These are phyloP conservation scores for Alternaria triticina DNA, from an alignment of 2,329 filamentous ascomycete genomes.

Conservation along the genomic window DNA sequence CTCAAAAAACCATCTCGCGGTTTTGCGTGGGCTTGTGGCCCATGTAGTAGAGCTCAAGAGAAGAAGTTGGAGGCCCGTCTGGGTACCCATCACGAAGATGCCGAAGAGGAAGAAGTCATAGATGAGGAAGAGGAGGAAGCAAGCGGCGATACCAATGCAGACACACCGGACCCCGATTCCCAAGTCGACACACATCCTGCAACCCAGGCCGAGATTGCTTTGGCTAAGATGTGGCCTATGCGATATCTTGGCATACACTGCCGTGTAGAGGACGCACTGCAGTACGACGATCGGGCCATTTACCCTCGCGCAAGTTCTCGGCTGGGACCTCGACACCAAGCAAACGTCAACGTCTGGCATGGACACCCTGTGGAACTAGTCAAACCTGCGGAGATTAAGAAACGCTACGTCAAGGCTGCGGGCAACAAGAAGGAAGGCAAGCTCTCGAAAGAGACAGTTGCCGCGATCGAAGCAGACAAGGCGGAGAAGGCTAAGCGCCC, in stretches of 20 bases:
- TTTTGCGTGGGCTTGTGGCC: constrained; percentile 97
- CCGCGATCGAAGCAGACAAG: constrained; percentile 82
- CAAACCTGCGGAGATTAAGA: constrained; percentile 86
- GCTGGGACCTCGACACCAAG: constrained; percentile 89
- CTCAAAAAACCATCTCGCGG: constrained; percentile 96
- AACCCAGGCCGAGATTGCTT: constrained; percentile 87
- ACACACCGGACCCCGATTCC: constrained; percentile 55
- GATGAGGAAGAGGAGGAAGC: constrained; percentile 73
- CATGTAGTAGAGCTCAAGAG: constrained; percentile 95
- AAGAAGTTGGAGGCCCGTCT: constrained; percentile 85
- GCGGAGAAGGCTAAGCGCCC: constrained; percentile 79
- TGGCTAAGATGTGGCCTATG: constrained; percentile 95
- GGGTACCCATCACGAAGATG: constrained; percentile 59
- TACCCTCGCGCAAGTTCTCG: constrained; percentile 95
- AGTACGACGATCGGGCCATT: constrained; percentile 92
- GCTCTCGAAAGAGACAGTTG: constrained; percentile 77
- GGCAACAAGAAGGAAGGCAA: constrained; percentile 77
- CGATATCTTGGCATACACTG: constrained; percentile 95
- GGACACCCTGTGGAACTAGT: constrained; percentile 88
- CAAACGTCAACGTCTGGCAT: constrained; percentile 82
- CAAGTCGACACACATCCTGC: constrained; percentile 66
- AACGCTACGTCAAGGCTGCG: constrained; percentile 67
- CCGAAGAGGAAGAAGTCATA: constrained; percentile 68
- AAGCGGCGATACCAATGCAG: constrained; percentile 68
- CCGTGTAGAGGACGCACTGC: constrained; percentile 90